These are phyloP conservation scores for Micractinium conductrix DNA, from an alignment of 139 green algal genomes.

Conservation along the genomic window DNA sequence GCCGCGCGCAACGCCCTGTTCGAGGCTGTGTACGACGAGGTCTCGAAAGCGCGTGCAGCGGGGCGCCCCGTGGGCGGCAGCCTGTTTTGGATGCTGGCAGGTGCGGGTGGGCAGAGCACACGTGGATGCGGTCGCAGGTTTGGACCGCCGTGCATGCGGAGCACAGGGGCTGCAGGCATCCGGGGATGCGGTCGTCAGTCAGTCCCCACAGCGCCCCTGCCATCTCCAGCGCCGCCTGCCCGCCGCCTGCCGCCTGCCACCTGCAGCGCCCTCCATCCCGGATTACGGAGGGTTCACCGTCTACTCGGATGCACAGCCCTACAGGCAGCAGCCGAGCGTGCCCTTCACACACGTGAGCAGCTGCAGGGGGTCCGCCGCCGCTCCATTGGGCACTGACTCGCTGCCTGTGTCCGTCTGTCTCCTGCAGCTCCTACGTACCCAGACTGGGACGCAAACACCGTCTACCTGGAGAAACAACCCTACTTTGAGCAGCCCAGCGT, in stretches of 20 bases:
- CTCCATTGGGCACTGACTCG: no score
- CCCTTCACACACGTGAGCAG: background rate
- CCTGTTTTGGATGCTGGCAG: slow-evolving; percentile 13
- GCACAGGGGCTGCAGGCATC: background rate
- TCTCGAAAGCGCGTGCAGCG: background rate
- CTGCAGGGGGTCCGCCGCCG: no score
- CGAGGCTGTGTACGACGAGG: background rate
- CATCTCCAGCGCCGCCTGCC: background rate
- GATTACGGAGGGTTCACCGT: background rate
- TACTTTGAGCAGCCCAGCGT: background rate
- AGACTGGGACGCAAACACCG: background rate
- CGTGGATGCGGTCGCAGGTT: no score
- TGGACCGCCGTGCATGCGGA: no score
- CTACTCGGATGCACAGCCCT: background rate
- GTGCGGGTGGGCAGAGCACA: background rate
- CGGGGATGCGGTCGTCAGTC: background rate
- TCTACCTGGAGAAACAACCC: background rate
- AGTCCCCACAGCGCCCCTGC: background rate
- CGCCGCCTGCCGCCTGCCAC: background rate
- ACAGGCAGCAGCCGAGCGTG: background rate
- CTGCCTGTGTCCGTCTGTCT: background rate
- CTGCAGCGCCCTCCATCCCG: background rate
- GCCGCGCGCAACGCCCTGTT: slow-evolving; percentile 2
- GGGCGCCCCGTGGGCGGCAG: slow-evolving; percentile 1
- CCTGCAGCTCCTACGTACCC: background rate